phyloP scores from a whole-genome alignment of 2,329 filamentous ascomycete genomes.

The Cytospora piceicola region DNA sequence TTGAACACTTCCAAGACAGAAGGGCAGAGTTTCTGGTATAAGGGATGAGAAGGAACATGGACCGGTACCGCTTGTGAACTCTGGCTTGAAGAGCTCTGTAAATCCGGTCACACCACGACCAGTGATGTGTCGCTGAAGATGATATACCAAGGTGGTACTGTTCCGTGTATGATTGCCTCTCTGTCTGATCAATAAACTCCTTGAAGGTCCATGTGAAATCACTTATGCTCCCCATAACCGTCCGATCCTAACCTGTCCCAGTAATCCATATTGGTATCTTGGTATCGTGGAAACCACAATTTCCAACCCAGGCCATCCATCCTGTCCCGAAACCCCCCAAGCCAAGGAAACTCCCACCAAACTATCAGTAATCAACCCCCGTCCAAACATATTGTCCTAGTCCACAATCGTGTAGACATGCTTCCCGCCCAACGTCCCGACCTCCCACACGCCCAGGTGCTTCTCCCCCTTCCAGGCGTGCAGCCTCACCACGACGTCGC shows the following conservation, averaged over 20 bases:
- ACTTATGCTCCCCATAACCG: background rate
- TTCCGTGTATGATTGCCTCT: too few species aligned
- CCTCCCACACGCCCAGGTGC: conserved; percentile 29
- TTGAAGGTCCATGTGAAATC: too few species aligned
- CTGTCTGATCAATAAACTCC: too few species aligned
- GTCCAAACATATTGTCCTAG: background rate
- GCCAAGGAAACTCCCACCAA: background rate
- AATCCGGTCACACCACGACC: background rate
- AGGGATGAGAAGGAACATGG: too few species aligned
- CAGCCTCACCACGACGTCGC: conserved; percentile 26
- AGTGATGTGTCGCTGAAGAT: background rate
- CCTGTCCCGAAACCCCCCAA: background rate
- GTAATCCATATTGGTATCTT: background rate
- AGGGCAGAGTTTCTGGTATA: too few species aligned
- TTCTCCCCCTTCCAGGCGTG: conserved; percentile 32
- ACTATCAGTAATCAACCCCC: background rate
- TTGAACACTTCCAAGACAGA: too few species aligned
- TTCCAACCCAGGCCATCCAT: background rate
- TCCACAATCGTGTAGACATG: conserved; percentile 17
- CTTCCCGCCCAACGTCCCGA: conserved; percentile 28
- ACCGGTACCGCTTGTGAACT: background rate
- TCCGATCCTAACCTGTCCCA: background rate
- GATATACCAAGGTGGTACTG: background rate
- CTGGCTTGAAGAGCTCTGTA: background rate
- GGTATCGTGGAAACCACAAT: background rate